These are phyloP conservation scores for Tetrahymena thermophila DNA, from an alignment of 73 alveolate species.

Conservation along the genomic window DNA sequence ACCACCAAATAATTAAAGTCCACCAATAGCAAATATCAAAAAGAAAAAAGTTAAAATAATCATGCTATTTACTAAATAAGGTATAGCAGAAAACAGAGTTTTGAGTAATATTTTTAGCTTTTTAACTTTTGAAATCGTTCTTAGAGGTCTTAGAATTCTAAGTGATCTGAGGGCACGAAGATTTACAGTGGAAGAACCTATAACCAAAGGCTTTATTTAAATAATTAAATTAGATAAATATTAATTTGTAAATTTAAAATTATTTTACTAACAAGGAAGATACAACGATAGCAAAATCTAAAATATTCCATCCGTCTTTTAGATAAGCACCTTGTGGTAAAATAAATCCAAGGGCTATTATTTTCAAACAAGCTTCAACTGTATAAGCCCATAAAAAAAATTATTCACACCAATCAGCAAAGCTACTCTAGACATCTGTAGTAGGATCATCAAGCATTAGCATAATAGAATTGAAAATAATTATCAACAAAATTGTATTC, in stretches of 20 bases:
- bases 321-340: slow-evolving; percentile 62
- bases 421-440: not conserved
- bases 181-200: slow-evolving; percentile 17
- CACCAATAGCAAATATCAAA: slow-evolving; percentile 88
- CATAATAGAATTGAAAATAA: slow-evolving; percentile 47
- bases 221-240: not conserved
- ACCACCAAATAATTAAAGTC: slow-evolving; percentile 89
- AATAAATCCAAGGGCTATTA: slow-evolving; percentile 57
- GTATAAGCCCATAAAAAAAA: slow-evolving; percentile 38
- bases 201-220: slow-evolving; percentile 25
- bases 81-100: slow-evolving; percentile 81
- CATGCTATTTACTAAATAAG: slow-evolving; percentile 76
- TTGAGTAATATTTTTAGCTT: slow-evolving; percentile 80
- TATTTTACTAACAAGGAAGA: slow-evolving; percentile 41
- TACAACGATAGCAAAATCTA: slow-evolving; percentile 66
- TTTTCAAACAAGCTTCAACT: slow-evolving; percentile 46
- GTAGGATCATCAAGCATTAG: slow-evolving; percentile 59
- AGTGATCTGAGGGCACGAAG: slow-evolving; percentile 86
- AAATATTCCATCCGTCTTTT: slow-evolving; percentile 75
- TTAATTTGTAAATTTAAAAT: not conserved
- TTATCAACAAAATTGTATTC: slow-evolving; percentile 29
- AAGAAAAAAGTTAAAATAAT: slow-evolving; percentile 80
- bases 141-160: slow-evolving; percentile 94
- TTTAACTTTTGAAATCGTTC: slow-evolving; percentile 85
- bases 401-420: slow-evolving; percentile 26